A percentile compares a stretch with the other conserved stretches of the same genome.
Evolutionary conservation across 2,329 filamentous ascomycete species (phyloP).

Genomic region (Macrophomina phaseolina): DNA sequence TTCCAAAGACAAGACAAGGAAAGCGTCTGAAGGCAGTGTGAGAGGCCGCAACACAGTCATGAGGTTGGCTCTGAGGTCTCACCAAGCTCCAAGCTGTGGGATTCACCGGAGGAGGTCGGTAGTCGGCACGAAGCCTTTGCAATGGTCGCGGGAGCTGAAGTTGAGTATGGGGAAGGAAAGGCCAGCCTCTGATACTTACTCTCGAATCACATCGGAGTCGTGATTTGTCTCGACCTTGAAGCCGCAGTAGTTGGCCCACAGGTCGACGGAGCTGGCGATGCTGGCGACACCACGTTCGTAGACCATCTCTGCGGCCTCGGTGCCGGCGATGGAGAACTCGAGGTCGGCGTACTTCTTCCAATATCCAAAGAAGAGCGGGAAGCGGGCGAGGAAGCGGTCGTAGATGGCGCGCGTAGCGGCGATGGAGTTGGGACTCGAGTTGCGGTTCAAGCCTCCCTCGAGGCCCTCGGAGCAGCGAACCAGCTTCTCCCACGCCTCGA

Average conservation of each 20-base stretch:
- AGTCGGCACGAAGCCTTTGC: slow-evolving; percentile 18
- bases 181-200: slow-evolving; percentile 78
- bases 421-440: slow-evolving; percentile 93
- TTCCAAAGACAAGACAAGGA: slow-evolving; percentile 44
- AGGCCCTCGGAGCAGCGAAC: slow-evolving; percentile 81
- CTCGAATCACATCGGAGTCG: slow-evolving; percentile 93
- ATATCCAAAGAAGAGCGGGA: slow-evolving; percentile 94
- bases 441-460: slow-evolving; percentile 93
- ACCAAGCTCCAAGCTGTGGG: slow-evolving; percentile 33
- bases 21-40: slow-evolving; percentile 49
- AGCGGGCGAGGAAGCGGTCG: slow-evolving; percentile 91
- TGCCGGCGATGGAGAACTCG: slow-evolving; percentile 95
- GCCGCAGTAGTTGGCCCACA: slow-evolving; percentile 96
- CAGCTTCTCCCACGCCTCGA: slow-evolving; percentile 93
- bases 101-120: slow-evolving; percentile 40
- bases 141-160: slow-evolving; percentile 27
- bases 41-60: slow-evolving; percentile 31
- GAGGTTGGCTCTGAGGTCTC: slow-evolving; percentile 32
- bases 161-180: slow-evolving; percentile 28
- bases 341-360: slow-evolving; percentile 99
- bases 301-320: slow-evolving; percentile 97
- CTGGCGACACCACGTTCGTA: slow-evolving; percentile 95
- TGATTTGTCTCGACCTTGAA: slow-evolving; percentile 99
- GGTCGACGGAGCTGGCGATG: slow-evolving; percentile 90
- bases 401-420: slow-evolving; percentile 85